These are phyloP conservation scores for Berkeleyomyces rouxiae DNA, from an alignment of 2,329 filamentous ascomycete genomes.

Conservation along the genomic window DNA sequence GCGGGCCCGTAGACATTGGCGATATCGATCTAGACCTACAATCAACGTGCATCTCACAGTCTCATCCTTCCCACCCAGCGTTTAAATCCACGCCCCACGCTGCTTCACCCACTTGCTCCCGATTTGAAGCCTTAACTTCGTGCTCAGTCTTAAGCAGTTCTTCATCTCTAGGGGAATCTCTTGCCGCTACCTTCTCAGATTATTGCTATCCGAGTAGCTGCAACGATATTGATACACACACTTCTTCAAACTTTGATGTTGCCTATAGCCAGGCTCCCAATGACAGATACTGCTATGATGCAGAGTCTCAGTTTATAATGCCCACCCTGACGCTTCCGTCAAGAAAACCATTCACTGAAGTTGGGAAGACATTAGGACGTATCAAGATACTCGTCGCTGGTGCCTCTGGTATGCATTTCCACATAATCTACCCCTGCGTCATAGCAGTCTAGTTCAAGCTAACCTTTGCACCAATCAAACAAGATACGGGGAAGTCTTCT, in stretches of 20 bases:
- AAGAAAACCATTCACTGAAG: slow-evolving; percentile 75
- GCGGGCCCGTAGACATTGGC: slow-evolving; percentile 1
- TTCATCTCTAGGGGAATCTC: slow-evolving; percentile 36
- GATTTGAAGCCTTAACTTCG: slow-evolving; percentile 16
- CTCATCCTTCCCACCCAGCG: background rate
- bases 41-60: background rate
- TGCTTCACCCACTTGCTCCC: slow-evolving; percentile 18
- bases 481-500: slow-evolving; percentile 75
- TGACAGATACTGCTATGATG: background rate
- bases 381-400: slow-evolving; percentile 83
- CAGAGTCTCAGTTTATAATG: slow-evolving; percentile 71
- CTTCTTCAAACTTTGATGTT: slow-evolving; percentile 14
- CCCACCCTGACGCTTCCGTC: slow-evolving; percentile 84
- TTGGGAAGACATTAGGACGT: slow-evolving; percentile 66
- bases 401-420: slow-evolving; percentile 41
- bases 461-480: too few species aligned
- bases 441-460: too few species aligned
- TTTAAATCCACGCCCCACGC: background rate
- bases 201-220: slow-evolving; percentile 11
- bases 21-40: slow-evolving; percentile 13
- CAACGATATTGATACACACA: slow-evolving; percentile 20
- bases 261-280: background rate
- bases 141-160: slow-evolving; percentile 25
- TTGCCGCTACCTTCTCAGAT: slow-evolving; percentile 32
- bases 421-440: background rate